Evolutionary conservation across 1,139 yeast species (phyloP), one percentile per base, ranked within the genome.

Genomic region (Yarrowia galli): DNA sequence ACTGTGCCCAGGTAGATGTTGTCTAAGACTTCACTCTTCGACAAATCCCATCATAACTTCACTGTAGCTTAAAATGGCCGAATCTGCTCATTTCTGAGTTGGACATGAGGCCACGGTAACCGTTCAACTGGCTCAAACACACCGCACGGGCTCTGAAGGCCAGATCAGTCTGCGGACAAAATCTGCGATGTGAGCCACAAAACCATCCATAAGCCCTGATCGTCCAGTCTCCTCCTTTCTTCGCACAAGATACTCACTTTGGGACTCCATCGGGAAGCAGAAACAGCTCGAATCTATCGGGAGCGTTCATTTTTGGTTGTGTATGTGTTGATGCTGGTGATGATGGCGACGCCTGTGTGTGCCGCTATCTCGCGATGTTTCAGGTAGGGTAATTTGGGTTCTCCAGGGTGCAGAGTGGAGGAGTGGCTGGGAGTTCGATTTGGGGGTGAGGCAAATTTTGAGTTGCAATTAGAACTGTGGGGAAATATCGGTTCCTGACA

Each of bases 211-310:
- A n/a, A 25, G 12, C 4, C 48, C 22, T 16, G 10, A 43, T 43
- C 36, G 10, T 15, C 15, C 15, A 15, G 15, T 58, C 49, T 18
- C 16, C 28, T 10, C 22, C 15, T 15, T 18, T 40, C 13, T 48
- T 32, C 63, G n/a, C 23, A 10, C 23, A 18, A 16, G 22, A 25
- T 40, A 71, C 79, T 22, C 72, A 78, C 81, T 78, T 78, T 68
- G 95, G 91, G 67, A 92, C 96, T 58, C 99, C 99, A 78, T 95
- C 99, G n/a, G 98, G 99, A 74, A 95, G 84, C 74, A 95, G 87
- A 78, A 95, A 95, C 67, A 95, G 85, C 82, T 95, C 99, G 78
- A 93, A 95, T 84, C 99, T 89, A 82, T 95, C 99, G 80, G 99
- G 99, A 74, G 98, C 99, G 81, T 95, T 95, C 98, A 95, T 95